Evolutionary conservation across 441 rosid genomes (phyloP).

Genomic region (Viola pubescens): DNA sequence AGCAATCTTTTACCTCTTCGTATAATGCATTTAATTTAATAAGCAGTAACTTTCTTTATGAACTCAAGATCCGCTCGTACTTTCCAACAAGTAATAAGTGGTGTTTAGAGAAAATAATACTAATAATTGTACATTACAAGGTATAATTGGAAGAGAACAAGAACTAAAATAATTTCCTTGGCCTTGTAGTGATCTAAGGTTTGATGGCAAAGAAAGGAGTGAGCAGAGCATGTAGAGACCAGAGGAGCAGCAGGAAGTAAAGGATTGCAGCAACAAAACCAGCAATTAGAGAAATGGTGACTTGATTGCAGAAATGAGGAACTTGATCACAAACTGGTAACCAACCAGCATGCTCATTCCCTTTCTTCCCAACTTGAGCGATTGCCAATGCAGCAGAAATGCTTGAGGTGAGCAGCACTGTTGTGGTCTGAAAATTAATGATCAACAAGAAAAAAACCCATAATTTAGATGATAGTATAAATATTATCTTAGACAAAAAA

Average conservation of each 20-base stretch:
- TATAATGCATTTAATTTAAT: too few species aligned
- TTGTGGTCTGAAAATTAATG: slow-evolving; percentile 16
- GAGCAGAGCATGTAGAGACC: slow-evolving; percentile 27
- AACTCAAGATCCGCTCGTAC: too few species aligned
- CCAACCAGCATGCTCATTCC: slow-evolving; percentile 58
- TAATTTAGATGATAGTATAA: not conserved
- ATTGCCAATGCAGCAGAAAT: slow-evolving; percentile 48
- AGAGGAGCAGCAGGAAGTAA: slow-evolving; percentile 31
- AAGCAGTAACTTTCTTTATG: too few species aligned
- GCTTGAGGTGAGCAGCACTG: slow-evolving; percentile 34
- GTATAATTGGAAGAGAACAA: too few species aligned
- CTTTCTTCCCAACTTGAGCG: slow-evolving; percentile 50
- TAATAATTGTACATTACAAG: too few species aligned
- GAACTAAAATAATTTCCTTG: too few species aligned
- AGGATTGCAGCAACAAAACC: slow-evolving; percentile 28
- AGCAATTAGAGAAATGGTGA: slow-evolving; percentile 33
- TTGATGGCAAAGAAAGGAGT: slow-evolving; percentile 28
- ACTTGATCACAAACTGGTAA: slow-evolving; percentile 46
- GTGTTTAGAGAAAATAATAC: too few species aligned
- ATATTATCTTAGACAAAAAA: not conserved
- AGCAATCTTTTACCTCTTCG: too few species aligned
- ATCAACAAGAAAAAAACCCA: not conserved
- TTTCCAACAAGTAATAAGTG: too few species aligned
- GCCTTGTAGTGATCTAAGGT: slow-evolving; percentile 10
- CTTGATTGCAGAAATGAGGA: slow-evolving; percentile 37